Conservation (phyloP, 768 basidiomycete genomes). For the Lactifluus pinguis region DNA sequence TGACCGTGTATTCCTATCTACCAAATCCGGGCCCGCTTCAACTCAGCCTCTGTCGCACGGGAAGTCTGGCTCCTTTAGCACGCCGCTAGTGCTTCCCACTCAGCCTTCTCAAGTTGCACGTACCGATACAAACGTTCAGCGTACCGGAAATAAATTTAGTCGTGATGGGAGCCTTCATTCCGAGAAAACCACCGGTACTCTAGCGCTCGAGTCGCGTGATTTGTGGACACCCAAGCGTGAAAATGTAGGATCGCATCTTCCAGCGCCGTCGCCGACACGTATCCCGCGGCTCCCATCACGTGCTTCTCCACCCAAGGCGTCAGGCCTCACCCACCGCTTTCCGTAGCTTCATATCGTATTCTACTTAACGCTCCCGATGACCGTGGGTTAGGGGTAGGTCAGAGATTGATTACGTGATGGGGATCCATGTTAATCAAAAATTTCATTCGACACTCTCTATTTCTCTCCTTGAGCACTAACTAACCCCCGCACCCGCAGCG, state of each 20-base stretch:
- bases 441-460: no score
- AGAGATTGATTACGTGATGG: no score
- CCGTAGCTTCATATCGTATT: no score
- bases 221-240: conserved; percentile 6
- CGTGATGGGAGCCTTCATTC: conserved; percentile 40
- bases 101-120: not conserved
- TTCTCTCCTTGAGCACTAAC: no score
- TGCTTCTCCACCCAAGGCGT: conserved; percentile 43
- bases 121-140: not conserved
- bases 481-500: no score
- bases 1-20: conserved; percentile 42
- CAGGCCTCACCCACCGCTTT: conserved; percentile 28
- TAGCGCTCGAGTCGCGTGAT: conserved; percentile 35
- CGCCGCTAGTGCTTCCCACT: not conserved
- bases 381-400: no score
- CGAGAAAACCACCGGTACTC: conserved; percentile 45
- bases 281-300: conserved; percentile 24
- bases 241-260: conserved; percentile 7
- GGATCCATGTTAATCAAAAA: no score
- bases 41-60: conserved; percentile 7
- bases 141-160: conserved; percentile 7
- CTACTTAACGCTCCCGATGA: no score
- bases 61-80: not conserved
- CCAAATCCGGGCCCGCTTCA: conserved; percentile 17
- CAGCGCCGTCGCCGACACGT: conserved; percentile 17